Evolutionary conservation across 306 rosid genomes (phyloP), one percentile per base, ranked within the genome.

Genomic region (Malus fusca): DNA sequence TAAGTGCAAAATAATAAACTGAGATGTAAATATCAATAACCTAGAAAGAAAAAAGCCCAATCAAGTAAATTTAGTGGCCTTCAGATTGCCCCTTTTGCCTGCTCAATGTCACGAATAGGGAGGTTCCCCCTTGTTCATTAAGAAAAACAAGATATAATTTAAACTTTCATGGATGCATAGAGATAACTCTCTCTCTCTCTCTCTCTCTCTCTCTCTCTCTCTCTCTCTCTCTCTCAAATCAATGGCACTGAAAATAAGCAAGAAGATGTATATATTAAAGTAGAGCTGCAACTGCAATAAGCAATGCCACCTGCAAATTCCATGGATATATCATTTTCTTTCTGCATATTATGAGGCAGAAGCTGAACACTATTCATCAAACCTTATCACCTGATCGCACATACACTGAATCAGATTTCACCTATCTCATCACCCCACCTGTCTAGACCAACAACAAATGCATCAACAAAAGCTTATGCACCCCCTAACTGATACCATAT

Each of bases 351-450:
- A 52, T 37, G 60, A 72, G 58, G 84, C 80, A 25, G 66, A 72
- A 53, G 56, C 46, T 33, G 64, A 56, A 40, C 61, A 62, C 30
- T 62, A 72, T 18, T 18, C 72, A 73, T 72, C 75, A 53, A 28
- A 68, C 68, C 66, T 73, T 77, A 73, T 82, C 82, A 77, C 63
- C 76, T 56, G 70, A 71, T 63, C 75, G 8, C 55, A 31, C 62
- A 18, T 18, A 84, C 73, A 68, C 66, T 67, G 74, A 72, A 67
- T 76, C 75, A 77, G 79, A 75, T 69, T 67, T 72, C 73, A 67
- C 86, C 86, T 84, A 85, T 77, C 83, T 82, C 84, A 82, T 80
- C 83, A 82, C 80, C 82, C 87, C 91, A 85, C 88, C 82, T 81
- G 85, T 83, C 86, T 69, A 52, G 59, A 59, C 62, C 77, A 81